These are phyloP conservation scores for Cladosporium cucumerinum DNA, from an alignment of 2,329 filamentous ascomycete species.

Conservation along the genomic window DNA sequence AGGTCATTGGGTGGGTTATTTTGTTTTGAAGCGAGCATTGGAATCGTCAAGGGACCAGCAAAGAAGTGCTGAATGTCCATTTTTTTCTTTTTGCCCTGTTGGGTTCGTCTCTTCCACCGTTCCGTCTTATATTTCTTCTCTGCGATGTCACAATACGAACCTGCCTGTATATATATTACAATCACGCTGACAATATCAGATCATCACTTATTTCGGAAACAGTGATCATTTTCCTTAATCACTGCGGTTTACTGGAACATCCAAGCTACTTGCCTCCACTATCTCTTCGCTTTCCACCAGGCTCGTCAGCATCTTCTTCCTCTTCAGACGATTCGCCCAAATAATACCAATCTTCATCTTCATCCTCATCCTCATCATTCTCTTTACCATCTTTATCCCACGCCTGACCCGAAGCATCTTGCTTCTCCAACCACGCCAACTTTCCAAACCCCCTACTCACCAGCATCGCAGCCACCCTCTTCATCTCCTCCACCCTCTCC, in stretches of 20 bases:
- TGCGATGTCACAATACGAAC: not conserved
- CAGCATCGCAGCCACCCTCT: not conserved
- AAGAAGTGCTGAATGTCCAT: not conserved
- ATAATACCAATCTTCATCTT: not conserved
- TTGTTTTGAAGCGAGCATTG: conserved; percentile 2
- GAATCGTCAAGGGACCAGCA: not conserved
- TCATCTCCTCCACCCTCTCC: not conserved
- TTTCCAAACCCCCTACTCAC: not conserved
- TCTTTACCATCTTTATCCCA: not conserved
- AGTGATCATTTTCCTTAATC: not conserved
- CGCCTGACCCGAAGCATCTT: not conserved
- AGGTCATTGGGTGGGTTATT: not conserved
- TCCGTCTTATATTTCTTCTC: not conserved
- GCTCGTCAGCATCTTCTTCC: not conserved
- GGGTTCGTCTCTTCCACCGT: not conserved
- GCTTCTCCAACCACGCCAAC: not conserved
- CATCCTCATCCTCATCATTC: not conserved
- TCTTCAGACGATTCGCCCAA: not conserved
- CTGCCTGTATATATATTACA: not conserved
- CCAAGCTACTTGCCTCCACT: not conserved
- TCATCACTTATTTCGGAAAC: not conserved
- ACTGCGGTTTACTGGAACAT: not conserved
- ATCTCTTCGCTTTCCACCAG: not conserved
- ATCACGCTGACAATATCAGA: not conserved
- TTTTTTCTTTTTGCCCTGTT: not conserved